Evolutionary conservation across 148 eudicot species (phyloP).

Genomic region (Rheum nobile): DNA sequence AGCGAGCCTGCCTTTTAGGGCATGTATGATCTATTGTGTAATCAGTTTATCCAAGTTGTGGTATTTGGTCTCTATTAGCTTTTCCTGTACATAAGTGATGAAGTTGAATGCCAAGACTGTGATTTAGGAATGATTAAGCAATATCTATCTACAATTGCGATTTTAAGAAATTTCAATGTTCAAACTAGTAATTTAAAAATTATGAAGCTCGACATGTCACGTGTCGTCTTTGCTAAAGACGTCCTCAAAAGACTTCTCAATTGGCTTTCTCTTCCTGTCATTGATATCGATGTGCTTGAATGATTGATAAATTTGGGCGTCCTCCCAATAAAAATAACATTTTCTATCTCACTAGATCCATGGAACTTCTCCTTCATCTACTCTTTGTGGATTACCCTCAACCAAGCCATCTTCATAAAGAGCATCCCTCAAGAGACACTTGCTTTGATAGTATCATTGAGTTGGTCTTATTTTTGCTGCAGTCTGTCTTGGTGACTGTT

Average conservation of each 20-base stretch:
- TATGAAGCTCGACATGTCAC: background rate
- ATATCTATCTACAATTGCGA: background rate
- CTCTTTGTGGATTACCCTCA: too few relatives aligned
- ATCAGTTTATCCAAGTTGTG: background rate
- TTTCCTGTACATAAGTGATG: background rate
- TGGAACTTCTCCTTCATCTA: too few relatives aligned
- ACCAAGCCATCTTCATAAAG: too few relatives aligned
- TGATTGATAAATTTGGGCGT: too few relatives aligned
- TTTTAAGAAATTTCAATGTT: background rate
- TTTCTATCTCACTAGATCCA: too few relatives aligned
- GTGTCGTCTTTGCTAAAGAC: background rate
- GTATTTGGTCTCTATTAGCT: background rate
- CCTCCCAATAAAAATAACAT: too few relatives aligned
- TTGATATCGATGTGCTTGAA: too few relatives aligned
- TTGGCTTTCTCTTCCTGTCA: too few relatives aligned
- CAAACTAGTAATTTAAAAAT: background rate
- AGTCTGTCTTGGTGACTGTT: conserved; percentile 91
- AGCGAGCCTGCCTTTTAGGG: background rate
- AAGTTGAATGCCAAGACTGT: background rate
- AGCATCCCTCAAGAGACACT: too few relatives aligned
- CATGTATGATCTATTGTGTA: background rate
- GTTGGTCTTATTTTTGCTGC: conserved; percentile 15
- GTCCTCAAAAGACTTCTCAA: too few relatives aligned
- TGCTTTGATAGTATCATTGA: background rate
- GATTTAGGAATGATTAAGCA: background rate